Evolutionary conservation across 495 filamentous ascomycete genomes (phyloP), one percentile per base, ranked within the genome.

Genomic region (Aspergillus taichungensis): DNA sequence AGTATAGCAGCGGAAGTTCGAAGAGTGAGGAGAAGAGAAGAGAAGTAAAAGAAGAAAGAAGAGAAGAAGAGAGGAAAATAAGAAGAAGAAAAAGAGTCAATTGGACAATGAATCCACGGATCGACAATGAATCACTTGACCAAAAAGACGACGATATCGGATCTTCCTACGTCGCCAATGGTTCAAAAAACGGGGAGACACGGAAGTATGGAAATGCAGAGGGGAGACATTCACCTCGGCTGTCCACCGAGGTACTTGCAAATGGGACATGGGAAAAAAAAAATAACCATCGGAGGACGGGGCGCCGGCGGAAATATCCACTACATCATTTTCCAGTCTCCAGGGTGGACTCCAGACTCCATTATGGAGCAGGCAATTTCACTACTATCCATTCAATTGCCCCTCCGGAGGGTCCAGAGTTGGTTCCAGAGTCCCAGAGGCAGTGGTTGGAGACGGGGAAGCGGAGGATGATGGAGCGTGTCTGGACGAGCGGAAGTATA

Each of bases 401-500:
- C 18, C 18, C 18, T 24, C 18, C 18, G 18, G 18, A n/a, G 18
- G 18, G 18, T 24, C 18, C 18, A 24, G 18, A 24, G 36, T 12
- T 12, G 33, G 36, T 12, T 41, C 27, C 27, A 28, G 13, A 24
- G 18, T 24, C 38, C 4, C 4, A 24, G 59, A 46, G 45, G 33
- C 55, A 51, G 39, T 18, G 13, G 13, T 37, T 37, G 13, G 42
- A 49, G 56, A 67, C 67, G 67, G 65, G 60, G 64, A 57, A 64
- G 63, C 62, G 67, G 65, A 68, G 60, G 57, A 37, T n/a, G n/a
- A n/a, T n/a, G n/a, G n/a, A 53, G 56, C 53, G 30, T 40, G n/a
- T 24, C 51, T 71, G 67, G 67, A 66, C 67, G 65, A 71, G 58
- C 67, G 67, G 67, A 71, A 64, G 59, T 24, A 1, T 24, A 24